Evolutionary conservation across 768 basidiomycete species (phyloP).

Genomic region (Exidia glandulosa): DNA sequence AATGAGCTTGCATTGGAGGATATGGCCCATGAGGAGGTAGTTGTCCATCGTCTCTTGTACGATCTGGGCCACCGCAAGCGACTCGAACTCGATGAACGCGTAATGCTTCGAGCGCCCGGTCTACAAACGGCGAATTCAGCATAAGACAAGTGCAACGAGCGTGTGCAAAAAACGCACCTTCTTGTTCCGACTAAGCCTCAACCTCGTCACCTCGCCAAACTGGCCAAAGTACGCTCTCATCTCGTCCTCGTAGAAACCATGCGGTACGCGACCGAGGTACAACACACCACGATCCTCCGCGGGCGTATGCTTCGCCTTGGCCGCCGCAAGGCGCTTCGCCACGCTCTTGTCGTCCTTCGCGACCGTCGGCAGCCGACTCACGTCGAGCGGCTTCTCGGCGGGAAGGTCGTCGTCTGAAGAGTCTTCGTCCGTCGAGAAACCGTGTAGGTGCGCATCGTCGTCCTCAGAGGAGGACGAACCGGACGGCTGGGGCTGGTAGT

Average conservation of each 20-base stretch:
- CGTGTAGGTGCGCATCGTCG: constrained; percentile 37
- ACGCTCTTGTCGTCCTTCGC: constrained; percentile 82
- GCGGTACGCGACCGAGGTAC: constrained; percentile 84
- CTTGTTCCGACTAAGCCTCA: constrained; percentile 89
- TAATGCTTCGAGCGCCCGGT: constrained; percentile 96
- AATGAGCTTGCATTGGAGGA: constrained; percentile 82
- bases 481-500: not conserved
- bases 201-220: constrained; percentile 80
- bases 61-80: constrained; percentile 80
- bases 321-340: constrained; percentile 42
- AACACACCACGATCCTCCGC: constrained; percentile 70
- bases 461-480: not conserved
- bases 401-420: constrained; percentile 67
- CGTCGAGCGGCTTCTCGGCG: constrained; percentile 45
- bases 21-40: constrained; percentile 90
- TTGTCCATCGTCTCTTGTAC: constrained; percentile 99
- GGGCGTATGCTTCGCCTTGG: constrained; percentile 30
- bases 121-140: constrained; percentile 28
- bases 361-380: constrained; percentile 68
- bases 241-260: constrained; percentile 96
- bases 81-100: constrained; percentile 91
- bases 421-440: constrained; percentile 64
- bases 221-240: constrained; percentile 89
- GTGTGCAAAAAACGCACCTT: constrained; percentile 37
- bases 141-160: not conserved